phyloP scores from a whole-genome alignment of 257 asterid species.

The Solanum chiquidenum region DNA sequence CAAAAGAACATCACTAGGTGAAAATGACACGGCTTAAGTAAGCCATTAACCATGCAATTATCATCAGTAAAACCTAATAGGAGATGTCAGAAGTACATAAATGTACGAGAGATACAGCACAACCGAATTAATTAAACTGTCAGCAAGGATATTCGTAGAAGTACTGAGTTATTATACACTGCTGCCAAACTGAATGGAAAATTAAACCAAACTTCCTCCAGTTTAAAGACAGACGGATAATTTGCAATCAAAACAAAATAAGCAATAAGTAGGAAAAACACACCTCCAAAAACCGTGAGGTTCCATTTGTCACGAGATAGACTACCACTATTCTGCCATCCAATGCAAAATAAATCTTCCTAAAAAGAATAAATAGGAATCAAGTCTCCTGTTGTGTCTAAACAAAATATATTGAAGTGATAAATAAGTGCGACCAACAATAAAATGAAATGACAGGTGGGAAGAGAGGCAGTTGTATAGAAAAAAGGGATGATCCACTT shows the following conservation, averaged over 20 bases:
- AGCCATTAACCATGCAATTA: not conserved
- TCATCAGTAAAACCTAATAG: not conserved
- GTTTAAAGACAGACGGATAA: not conserved
- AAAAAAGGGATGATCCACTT: not conserved
- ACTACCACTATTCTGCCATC: constrained; percentile 88
- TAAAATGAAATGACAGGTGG: not conserved
- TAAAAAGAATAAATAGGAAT: constrained; percentile 15
- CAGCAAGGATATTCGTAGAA: not conserved
- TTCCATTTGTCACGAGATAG: constrained; percentile 67
- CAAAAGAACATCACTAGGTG: not conserved
- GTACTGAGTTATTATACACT: not conserved
- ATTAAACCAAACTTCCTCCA: not conserved
- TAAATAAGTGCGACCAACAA: not conserved
- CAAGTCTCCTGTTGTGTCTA: not conserved
- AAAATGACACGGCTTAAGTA: not conserved
- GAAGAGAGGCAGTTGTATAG: not conserved
- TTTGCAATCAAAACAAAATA: not conserved
- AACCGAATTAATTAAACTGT: not conserved
- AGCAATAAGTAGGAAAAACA: constrained; percentile 1
- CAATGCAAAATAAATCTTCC: constrained; percentile 88
- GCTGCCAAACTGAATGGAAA: not conserved
- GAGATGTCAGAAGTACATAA: not conserved
- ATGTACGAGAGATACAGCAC: not conserved
- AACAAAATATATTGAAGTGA: not conserved
- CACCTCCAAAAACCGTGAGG: constrained; percentile 89